Percentiles rank a stretch among this genome's conserved stretches.
phyloP scores from a whole-genome alignment of 331 rosid genomes.

The Quercus lobata region DNA sequence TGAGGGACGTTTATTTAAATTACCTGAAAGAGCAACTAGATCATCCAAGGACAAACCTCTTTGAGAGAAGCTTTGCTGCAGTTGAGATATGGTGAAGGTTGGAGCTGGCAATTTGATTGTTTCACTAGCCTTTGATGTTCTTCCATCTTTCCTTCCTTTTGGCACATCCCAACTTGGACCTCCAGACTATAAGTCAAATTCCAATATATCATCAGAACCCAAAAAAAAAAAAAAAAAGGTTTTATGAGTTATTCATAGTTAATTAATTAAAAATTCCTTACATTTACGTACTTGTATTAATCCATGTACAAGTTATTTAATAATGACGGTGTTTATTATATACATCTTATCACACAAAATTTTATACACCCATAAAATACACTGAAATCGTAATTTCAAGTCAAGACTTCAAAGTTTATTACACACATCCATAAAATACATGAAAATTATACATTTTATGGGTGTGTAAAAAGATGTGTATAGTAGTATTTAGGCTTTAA shows the following conservation, averaged over 20 bases:
- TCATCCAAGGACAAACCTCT: conserved; percentile 78
- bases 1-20: conserved; percentile 8
- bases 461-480: too few relatives aligned
- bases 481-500: background rate
- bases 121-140: conserved; percentile 74
- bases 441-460: background rate
- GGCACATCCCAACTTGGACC: conserved; percentile 85
- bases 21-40: conserved; percentile 85
- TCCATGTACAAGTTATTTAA: too few relatives aligned
- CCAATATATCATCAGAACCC: conserved; percentile 2
- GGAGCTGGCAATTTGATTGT: conserved; percentile 70
- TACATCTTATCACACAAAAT: too few relatives aligned
- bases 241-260: too few relatives aligned
- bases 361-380: too few relatives aligned
- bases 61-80: conserved; percentile 72
- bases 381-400: background rate
- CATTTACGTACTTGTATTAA: too few relatives aligned
- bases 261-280: too few relatives aligned
- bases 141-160: conserved; percentile 89
- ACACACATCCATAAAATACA: background rate
- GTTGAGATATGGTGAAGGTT: conserved; percentile 69
- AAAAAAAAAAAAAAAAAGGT: background rate
- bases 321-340: too few relatives aligned
- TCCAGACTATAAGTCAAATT: conserved; percentile 55
- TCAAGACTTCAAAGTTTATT: background rate